A percentile compares a stretch with the other conserved stretches of the same genome.
These are phyloP conservation scores for Grosmannia serpens DNA, from an alignment of 2,329 filamentous ascomycete species.

Conservation along the genomic window DNA sequence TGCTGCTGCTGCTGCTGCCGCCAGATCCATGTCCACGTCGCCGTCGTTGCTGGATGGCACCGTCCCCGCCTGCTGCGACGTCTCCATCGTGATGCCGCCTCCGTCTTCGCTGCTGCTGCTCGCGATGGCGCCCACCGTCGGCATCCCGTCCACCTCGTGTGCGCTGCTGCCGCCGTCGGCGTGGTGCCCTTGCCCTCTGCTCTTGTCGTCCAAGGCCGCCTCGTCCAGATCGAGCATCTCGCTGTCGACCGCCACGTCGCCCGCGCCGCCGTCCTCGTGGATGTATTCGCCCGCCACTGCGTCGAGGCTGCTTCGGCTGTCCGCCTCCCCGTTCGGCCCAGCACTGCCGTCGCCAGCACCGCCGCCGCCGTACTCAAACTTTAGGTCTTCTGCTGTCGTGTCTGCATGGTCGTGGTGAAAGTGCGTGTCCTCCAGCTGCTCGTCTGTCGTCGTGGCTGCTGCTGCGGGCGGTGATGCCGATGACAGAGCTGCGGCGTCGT, in stretches of 20 bases:
- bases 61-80: neutral
- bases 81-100: conserved; percentile 6
- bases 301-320: neutral
- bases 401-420: neutral
- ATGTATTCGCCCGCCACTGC: neutral
- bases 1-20: conserved; percentile 4
- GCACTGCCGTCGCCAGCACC: neutral
- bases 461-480: neutral
- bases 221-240: conserved; percentile 2
- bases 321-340: neutral
- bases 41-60: conserved; percentile 3
- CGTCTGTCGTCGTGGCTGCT: neutral
- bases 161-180: neutral
- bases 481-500: neutral
- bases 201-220: neutral
- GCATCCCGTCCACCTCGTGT: neutral
- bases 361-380: neutral
- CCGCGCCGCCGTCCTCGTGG: neutral
- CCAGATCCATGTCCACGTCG: conserved; percentile 1
- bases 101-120: neutral
- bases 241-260: conserved; percentile 8
- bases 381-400: neutral
- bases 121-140: too few species aligned
- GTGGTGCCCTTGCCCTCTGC: neutral
- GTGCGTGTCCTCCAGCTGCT: neutral